Evolutionary conservation across 2,329 filamentous ascomycete genomes (phyloP).

Genomic region (Lanzia echinophila): DNA sequence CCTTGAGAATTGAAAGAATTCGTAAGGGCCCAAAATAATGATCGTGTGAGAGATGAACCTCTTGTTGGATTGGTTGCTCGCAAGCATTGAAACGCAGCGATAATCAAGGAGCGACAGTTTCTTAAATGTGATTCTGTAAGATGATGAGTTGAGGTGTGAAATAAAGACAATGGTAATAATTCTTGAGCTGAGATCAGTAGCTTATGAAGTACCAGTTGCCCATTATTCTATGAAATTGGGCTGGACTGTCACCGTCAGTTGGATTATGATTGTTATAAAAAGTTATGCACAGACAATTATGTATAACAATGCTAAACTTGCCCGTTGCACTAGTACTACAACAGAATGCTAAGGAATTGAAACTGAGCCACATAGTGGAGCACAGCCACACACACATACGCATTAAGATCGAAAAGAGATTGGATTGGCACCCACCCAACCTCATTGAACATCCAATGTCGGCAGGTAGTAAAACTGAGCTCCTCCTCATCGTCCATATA

Average conservation of each 20-base stretch:
- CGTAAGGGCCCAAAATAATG: too few species aligned
- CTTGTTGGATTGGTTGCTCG: conserved; percentile 13
- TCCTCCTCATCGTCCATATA: too few species aligned
- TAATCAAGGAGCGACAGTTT: background rate
- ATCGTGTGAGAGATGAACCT: background rate
- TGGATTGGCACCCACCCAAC: too few species aligned
- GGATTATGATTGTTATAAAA: too few species aligned
- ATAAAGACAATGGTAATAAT: background rate
- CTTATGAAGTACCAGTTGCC: too few species aligned
- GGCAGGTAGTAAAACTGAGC: too few species aligned
- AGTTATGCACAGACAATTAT: background rate
- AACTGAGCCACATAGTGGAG: background rate
- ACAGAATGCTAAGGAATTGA: background rate
- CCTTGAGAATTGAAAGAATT: too few species aligned
- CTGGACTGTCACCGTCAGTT: background rate
- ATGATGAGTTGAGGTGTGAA: background rate
- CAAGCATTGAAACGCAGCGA: conserved; percentile 7
- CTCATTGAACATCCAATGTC: too few species aligned
- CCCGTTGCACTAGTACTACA: background rate
- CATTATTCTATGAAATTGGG: too few species aligned
- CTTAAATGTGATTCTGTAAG: conserved; percentile 1
- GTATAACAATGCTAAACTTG: too few species aligned
- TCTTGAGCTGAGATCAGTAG: background rate
- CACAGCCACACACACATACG: background rate
- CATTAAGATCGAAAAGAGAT: too few species aligned